These are phyloP conservation scores for Pleurostoma richardsiae DNA, from an alignment of 2,329 filamentous ascomycete species.

Conservation along the genomic window DNA sequence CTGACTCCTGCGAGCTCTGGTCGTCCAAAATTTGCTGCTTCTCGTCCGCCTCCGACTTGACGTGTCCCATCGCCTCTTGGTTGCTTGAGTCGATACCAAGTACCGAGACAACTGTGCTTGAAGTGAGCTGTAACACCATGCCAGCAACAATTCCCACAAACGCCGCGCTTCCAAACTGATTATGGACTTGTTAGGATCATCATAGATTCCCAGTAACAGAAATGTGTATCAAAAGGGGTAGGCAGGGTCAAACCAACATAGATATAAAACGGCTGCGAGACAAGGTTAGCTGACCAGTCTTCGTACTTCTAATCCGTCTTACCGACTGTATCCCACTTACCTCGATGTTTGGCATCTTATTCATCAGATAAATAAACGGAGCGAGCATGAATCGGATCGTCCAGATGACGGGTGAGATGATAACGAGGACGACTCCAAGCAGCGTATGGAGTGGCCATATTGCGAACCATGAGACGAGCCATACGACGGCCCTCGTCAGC, in stretches of 20 bases:
- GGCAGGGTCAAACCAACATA: conserved; percentile 4
- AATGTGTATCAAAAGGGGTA: no score
- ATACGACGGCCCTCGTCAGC: no score
- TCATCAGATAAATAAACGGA: conserved; percentile 18
- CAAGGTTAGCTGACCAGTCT: no score
- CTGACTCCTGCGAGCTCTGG: conserved; percentile 24
- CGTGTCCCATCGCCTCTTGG: conserved; percentile 4
- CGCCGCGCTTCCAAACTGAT: conserved; percentile 57
- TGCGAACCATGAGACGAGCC: neutral
- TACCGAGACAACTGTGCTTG: conserved; percentile 46
- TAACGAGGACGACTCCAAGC: conserved; percentile 6
- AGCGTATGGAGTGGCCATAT: conserved; percentile 1
- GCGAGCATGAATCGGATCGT: conserved; percentile 6
- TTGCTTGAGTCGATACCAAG: conserved; percentile 34
- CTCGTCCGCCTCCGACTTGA: neutral
- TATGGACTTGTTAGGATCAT: neutral
- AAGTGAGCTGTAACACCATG: conserved; percentile 51
- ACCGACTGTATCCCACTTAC: neutral
- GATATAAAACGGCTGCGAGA: conserved; percentile 8
- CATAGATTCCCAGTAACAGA: no score
- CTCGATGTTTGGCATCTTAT: conserved; percentile 3
- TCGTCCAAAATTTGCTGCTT: conserved; percentile 6
- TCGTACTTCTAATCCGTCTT: no score
- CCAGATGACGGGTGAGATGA: conserved; percentile 7
- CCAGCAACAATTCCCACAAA: conserved; percentile 63